Percentiles rank a stretch among this genome's conserved stretches.
These are phyloP conservation scores for Eremomyces bilateralis DNA, from an alignment of 495 filamentous ascomycete species.

Conservation along the genomic window DNA sequence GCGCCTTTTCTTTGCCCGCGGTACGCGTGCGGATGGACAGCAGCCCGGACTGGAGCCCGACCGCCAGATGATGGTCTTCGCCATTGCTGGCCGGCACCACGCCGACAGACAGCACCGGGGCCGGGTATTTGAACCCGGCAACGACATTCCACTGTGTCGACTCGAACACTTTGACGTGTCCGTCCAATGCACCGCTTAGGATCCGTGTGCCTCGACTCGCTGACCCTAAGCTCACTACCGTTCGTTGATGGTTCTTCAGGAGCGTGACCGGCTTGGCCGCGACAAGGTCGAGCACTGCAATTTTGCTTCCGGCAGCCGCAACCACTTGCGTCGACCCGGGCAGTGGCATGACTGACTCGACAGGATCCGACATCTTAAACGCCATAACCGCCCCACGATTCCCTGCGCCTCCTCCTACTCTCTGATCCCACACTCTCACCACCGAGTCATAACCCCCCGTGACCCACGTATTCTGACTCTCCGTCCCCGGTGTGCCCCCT, in stretches of 20 bases:
- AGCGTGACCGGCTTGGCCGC: constrained; percentile 70
- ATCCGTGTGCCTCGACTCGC: constrained; percentile 61
- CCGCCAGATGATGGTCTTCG: constrained; percentile 74
- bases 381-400: constrained; percentile 31
- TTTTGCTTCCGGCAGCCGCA: constrained; percentile 65
- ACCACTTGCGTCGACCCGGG: constrained; percentile 68
- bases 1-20: constrained; percentile 59
- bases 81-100: constrained; percentile 39
- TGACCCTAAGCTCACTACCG: constrained; percentile 62
- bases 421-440: constrained; percentile 80
- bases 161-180: constrained; percentile 92
- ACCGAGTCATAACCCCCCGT: constrained; percentile 88
- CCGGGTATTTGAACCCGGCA: constrained; percentile 73
- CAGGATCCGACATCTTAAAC: constrained; percentile 73
- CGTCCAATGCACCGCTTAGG: constrained; percentile 73
- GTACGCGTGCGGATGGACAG: constrained; percentile 72
- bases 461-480: constrained; percentile 47
- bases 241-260: constrained; percentile 92
- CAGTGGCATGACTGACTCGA: constrained; percentile 73
- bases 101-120: constrained; percentile 63
- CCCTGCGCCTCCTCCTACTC: constrained; percentile 24
- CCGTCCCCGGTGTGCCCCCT: neutral
- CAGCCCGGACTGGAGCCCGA: constrained; percentile 82
- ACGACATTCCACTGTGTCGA: constrained; percentile 83
- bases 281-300: constrained; percentile 84